These are phyloP conservation scores for Herpotrichia juniperi DNA, from an alignment of 2,329 filamentous ascomycete species.

Conservation along the genomic window DNA sequence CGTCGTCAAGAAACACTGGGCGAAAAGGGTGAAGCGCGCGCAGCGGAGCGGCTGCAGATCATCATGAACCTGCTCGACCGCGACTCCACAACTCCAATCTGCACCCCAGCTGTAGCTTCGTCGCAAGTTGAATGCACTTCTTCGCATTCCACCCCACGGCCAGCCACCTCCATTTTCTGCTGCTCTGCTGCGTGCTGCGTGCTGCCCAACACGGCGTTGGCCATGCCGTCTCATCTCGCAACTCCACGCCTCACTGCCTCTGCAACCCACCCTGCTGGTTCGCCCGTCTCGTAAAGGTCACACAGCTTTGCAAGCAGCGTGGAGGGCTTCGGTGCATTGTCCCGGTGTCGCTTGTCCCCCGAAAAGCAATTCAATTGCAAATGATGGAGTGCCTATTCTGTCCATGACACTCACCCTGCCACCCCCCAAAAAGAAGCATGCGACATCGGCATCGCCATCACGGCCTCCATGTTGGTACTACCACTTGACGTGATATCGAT, in stretches of 20 bases:
- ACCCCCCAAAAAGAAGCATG: neutral
- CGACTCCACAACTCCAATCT: slow-evolving; percentile 1
- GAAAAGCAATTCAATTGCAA: slow-evolving; percentile 16
- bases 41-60: slow-evolving; percentile 32
- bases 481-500: too few species aligned
- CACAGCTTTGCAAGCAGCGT: slow-evolving; percentile 20
- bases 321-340: slow-evolving; percentile 14
- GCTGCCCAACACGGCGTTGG: slow-evolving; percentile 9
- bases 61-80: slow-evolving; percentile 6
- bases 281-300: slow-evolving; percentile 21
- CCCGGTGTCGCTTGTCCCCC: slow-evolving; percentile 15
- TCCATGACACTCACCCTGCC: slow-evolving; percentile 6
- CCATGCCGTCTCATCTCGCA: slow-evolving; percentile 15
- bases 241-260: slow-evolving; percentile 11
- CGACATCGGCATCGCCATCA: neutral
- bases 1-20: slow-evolving; percentile 11
- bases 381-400: slow-evolving; percentile 9
- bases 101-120: neutral
- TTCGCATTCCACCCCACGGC: neutral
- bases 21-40: slow-evolving; percentile 20
- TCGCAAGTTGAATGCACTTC: neutral
- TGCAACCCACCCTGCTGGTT: slow-evolving; percentile 17
- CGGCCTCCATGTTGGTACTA: neutral
- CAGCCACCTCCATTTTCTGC: slow-evolving; percentile 11
- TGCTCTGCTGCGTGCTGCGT: slow-evolving; percentile 1